Percentiles rank a stretch among this genome's conserved stretches.
These are phyloP conservation scores for Pholiota conissans DNA, from an alignment of 768 basidiomycete species.

Conservation along the genomic window DNA sequence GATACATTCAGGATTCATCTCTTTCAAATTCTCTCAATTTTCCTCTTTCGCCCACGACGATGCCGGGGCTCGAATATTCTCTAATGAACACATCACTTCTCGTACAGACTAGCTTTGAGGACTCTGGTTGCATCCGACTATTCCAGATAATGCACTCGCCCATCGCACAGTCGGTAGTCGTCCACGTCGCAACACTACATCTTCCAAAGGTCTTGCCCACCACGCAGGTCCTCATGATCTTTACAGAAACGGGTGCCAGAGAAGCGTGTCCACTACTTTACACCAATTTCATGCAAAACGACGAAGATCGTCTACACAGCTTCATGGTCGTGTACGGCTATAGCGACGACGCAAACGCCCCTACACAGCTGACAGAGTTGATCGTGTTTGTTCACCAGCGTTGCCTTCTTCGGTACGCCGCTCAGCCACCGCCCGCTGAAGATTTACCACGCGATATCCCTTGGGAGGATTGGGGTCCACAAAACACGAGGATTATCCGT, in stretches of 20 bases:
- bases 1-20: not conserved
- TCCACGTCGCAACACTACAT: not conserved
- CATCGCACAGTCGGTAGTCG: not conserved
- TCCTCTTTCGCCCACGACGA: no score
- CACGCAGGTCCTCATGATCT: not conserved
- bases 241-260: not conserved
- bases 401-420: not conserved
- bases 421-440: not conserved
- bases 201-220: not conserved
- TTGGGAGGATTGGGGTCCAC: not conserved
- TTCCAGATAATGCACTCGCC: not conserved
- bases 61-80: no score
- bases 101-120: no score
- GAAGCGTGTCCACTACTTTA: not conserved
- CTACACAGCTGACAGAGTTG: not conserved
- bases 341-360: not conserved
- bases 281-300: not conserved
- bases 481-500: no score
- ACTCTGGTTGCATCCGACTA: not conserved
- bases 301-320: not conserved
- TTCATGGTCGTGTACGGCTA: not conserved
- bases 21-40: no score
- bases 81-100: no score
- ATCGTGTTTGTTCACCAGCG: not conserved
- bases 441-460: not conserved